Percentiles rank a stretch among this genome's conserved stretches.
phyloP scores from a whole-genome alignment of 2,329 filamentous ascomycete genomes.

The Emmonsia crescens region DNA sequence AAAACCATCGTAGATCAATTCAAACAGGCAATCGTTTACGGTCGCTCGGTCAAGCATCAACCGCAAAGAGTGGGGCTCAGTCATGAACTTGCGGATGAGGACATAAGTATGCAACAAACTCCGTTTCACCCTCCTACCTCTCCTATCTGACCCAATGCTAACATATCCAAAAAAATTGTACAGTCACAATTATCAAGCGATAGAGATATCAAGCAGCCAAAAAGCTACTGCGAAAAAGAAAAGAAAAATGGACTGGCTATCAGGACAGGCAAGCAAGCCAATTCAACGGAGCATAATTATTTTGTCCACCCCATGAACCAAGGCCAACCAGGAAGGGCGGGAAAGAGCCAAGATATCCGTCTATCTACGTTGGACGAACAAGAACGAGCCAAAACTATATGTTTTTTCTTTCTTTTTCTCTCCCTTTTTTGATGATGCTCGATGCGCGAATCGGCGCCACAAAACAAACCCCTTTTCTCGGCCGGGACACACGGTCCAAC shows the following conservation, averaged over 20 bases:
- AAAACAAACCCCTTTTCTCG: neutral
- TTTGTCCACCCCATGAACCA: neutral
- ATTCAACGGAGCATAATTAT: neutral
- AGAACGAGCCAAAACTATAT: neutral
- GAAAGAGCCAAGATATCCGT: neutral
- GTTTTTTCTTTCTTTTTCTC: too few species aligned
- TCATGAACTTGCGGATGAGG: conserved; percentile 90
- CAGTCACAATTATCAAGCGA: conserved; percentile 29
- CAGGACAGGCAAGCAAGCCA: neutral
- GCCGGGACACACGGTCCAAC: neutral
- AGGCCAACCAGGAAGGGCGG: neutral
- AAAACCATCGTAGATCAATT: conserved; percentile 93
- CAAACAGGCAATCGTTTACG: conserved; percentile 90
- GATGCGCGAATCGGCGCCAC: neutral
- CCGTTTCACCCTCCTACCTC: neutral
- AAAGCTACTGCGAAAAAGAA: neutral
- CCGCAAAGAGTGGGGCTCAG: conserved; percentile 85
- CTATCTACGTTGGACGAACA: neutral
- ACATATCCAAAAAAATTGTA: neutral
- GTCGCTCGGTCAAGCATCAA: conserved; percentile 96
- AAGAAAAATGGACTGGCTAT: neutral
- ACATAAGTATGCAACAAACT: conserved; percentile 62
- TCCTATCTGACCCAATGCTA: neutral
- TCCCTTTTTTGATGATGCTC: neutral
- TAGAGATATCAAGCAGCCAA: conserved; percentile 11